Evolutionary conservation across 768 basidiomycete genomes (phyloP).

Genomic region (Mrakia gelida): DNA sequence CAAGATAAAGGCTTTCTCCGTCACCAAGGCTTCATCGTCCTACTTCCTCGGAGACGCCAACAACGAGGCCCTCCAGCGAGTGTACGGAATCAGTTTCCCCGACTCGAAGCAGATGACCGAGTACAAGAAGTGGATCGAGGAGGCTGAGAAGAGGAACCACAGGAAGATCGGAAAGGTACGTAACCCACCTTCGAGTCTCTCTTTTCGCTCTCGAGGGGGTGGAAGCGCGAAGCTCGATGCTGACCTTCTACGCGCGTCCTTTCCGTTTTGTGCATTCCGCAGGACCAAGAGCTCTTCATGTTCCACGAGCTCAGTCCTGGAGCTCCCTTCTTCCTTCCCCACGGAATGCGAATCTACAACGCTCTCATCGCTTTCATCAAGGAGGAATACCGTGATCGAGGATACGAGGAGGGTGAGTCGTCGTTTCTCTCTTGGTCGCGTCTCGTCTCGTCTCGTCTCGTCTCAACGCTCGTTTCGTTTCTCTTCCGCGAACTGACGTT

Average conservation of each 20-base stretch:
- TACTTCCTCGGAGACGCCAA: slow-evolving; percentile 93
- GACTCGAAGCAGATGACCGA: slow-evolving; percentile 92
- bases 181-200: slow-evolving; percentile 95
- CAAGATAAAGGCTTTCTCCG: slow-evolving; percentile 93
- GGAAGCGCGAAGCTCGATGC: slow-evolving; percentile 40
- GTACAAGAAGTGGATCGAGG: slow-evolving; percentile 91
- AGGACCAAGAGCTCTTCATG: slow-evolving; percentile 97
- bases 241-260: not conserved
- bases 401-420: slow-evolving; percentile 77
- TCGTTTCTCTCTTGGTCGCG: too few species aligned
- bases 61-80: slow-evolving; percentile 90
- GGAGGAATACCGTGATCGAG: slow-evolving; percentile 93
- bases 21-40: slow-evolving; percentile 96
- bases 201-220: slow-evolving; percentile 55
- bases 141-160: slow-evolving; percentile 97
- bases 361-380: slow-evolving; percentile 83
- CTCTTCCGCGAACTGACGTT: not conserved
- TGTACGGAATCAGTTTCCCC: slow-evolving; percentile 98
- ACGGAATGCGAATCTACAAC: slow-evolving; percentile 96
- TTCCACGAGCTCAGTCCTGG: slow-evolving; percentile 97
- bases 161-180: slow-evolving; percentile 87
- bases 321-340: slow-evolving; percentile 92
- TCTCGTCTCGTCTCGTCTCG: slow-evolving; percentile 35
- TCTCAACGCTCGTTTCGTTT: slow-evolving; percentile 17
- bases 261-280: not conserved